Conservation (phyloP, 352 stramenopile genomes). For the Phytophthora multivora region DNA sequence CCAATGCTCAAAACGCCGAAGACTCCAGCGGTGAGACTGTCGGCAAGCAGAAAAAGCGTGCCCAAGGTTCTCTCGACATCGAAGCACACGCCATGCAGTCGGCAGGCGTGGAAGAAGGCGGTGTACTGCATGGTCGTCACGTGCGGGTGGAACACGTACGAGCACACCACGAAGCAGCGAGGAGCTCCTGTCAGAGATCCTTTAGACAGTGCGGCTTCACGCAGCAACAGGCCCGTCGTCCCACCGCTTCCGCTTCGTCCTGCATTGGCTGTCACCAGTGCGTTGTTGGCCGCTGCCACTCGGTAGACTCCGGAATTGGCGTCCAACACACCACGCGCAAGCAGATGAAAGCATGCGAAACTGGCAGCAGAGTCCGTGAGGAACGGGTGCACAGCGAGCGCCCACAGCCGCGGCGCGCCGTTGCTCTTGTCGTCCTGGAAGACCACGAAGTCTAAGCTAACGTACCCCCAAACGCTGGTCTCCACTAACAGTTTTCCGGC, state of each 20-base stretch:
- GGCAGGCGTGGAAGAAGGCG: constrained; percentile 89
- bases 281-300: constrained; percentile 6
- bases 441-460: constrained; percentile 81
- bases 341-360: constrained; percentile 75
- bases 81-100: constrained; percentile 88
- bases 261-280: not conserved
- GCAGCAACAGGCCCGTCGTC: constrained; percentile 22
- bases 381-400: constrained; percentile 73
- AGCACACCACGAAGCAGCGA: constrained; percentile 70
- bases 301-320: constrained; percentile 17
- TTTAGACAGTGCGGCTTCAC: constrained; percentile 32
- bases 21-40: constrained; percentile 83
- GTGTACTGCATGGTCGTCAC: constrained; percentile 79
- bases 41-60: constrained; percentile 70
- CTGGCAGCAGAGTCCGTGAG: constrained; percentile 77
- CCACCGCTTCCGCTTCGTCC: constrained; percentile 4
- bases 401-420: constrained; percentile 65
- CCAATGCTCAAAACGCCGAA: constrained; percentile 73
- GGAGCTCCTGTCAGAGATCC: constrained; percentile 15
- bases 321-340: constrained; percentile 53
- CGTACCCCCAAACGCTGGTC: constrained; percentile 73
- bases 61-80: constrained; percentile 75
- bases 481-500: constrained; percentile 26
- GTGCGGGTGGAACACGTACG: constrained; percentile 82
- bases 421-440: constrained; percentile 63